Percentiles rank a stretch among this genome's conserved stretches.
Conservation (phyloP, 2,329 filamentous ascomycete species). For the Massarina eburnea region DNA sequence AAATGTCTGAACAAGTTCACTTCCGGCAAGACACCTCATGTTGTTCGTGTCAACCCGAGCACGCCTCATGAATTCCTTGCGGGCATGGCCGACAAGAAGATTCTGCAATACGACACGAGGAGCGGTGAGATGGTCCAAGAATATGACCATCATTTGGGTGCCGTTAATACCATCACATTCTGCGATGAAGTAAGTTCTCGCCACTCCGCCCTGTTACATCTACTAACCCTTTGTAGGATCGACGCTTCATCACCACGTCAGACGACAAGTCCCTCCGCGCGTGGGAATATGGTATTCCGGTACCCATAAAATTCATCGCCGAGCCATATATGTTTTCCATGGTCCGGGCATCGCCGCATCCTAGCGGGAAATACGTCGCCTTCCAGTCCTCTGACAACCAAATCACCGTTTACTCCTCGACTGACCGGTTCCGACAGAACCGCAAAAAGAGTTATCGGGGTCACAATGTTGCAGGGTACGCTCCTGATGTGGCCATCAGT, state of each 20-base stretch:
- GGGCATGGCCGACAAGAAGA: slow-evolving; percentile 98
- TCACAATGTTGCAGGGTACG: slow-evolving; percentile 93
- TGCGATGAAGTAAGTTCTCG: slow-evolving; percentile 66
- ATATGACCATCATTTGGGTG: slow-evolving; percentile 97
- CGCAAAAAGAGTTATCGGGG: slow-evolving; percentile 95
- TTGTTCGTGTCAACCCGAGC: slow-evolving; percentile 88
- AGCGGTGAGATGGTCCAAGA: slow-evolving; percentile 85
- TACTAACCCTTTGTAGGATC: slow-evolving; percentile 52
- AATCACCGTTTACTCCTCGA: slow-evolving; percentile 91
- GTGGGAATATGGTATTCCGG: slow-evolving; percentile 98
- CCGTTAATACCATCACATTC: slow-evolving; percentile 96
- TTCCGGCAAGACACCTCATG: slow-evolving; percentile 92
- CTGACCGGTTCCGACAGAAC: slow-evolving; percentile 95
- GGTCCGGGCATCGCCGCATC: slow-evolving; percentile 81
- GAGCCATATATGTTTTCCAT: slow-evolving; percentile 98
- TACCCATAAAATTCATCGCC: slow-evolving; percentile 97
- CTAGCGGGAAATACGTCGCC: slow-evolving; percentile 88
- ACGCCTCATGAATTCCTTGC: slow-evolving; percentile 88
- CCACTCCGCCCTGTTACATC: not conserved
- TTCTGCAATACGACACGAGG: slow-evolving; percentile 92
- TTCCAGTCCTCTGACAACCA: slow-evolving; percentile 96
- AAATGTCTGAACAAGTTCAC: slow-evolving; percentile 85
- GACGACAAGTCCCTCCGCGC: slow-evolving; percentile 95
- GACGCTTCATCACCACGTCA: slow-evolving; percentile 95
- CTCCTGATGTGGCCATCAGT: slow-evolving; percentile 83